These are phyloP conservation scores for Pecoramyces ruminantium DNA, from an alignment of 192 early-diverging fungal genomes.

Conservation along the genomic window DNA sequence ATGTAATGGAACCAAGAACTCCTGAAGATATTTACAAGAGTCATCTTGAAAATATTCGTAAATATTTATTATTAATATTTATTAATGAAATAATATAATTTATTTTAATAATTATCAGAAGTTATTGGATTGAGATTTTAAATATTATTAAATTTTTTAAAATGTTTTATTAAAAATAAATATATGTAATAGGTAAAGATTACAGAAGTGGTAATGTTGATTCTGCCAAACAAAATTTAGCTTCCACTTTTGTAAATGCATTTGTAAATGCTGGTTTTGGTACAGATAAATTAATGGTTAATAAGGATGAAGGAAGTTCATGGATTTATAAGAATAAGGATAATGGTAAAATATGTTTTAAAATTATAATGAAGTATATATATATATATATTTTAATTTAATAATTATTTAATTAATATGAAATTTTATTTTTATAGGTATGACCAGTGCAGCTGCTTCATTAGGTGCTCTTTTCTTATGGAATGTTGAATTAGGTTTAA, in stretches of 20 bases:
- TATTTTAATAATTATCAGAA: too few relatives aligned
- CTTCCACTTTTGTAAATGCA: constrained; percentile 96
- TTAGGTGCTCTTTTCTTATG: constrained; percentile 83
- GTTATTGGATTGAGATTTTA: too few relatives aligned
- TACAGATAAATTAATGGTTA: constrained; percentile 75
- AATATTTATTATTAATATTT: too few relatives aligned
- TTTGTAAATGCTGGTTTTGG: constrained; percentile 97
- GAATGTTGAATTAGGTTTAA: constrained; percentile 82
- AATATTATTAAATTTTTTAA: too few relatives aligned
- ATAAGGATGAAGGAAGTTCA: constrained; percentile 22
- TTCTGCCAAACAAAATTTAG: constrained; percentile 87
- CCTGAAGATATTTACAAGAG: constrained; percentile 98
- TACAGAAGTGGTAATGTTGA: constrained; percentile 53
- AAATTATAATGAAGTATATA: not conserved
- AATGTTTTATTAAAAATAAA: too few relatives aligned
- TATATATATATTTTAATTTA: not conserved
- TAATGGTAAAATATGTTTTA: constrained; percentile 22
- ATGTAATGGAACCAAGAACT: constrained; percentile 85
- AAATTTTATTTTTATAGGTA: constrained; percentile 21
- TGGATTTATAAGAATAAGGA: constrained; percentile 99
- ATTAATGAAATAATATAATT: too few relatives aligned
- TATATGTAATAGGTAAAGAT: constrained; percentile 27
- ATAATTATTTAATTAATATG: too few relatives aligned
- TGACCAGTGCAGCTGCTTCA: constrained; percentile 90
- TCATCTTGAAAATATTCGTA: constrained; percentile 79